phyloP scores from a whole-genome alignment of 495 filamentous ascomycete species.

The Neurospora sublineolata region DNA sequence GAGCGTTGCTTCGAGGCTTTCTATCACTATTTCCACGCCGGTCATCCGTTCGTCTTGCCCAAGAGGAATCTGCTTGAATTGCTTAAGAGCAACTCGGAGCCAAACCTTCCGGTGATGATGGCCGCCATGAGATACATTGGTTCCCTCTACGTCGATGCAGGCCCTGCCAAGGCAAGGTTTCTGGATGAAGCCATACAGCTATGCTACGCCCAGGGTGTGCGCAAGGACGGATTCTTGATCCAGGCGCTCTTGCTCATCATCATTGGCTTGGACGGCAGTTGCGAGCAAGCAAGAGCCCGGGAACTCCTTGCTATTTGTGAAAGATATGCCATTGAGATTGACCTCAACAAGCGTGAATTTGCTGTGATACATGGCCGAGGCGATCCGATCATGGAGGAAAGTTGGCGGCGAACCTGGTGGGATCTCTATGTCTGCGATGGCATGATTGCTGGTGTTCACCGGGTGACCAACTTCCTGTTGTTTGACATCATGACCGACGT shows the following conservation, averaged over 20 bases:
- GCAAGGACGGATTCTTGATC: slow-evolving; percentile 54
- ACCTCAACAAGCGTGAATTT: slow-evolving; percentile 53
- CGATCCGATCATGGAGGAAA: slow-evolving; percentile 48
- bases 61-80: slow-evolving; percentile 34
- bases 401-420: slow-evolving; percentile 84
- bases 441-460: slow-evolving; percentile 46
- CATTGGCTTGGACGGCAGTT: slow-evolving; percentile 65
- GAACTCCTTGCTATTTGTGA: slow-evolving; percentile 57
- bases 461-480: slow-evolving; percentile 45
- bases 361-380: slow-evolving; percentile 35
- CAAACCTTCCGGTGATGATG: slow-evolving; percentile 32
- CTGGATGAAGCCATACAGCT: slow-evolving; percentile 47
- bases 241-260: slow-evolving; percentile 69
- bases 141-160: slow-evolving; percentile 46
- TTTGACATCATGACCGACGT: slow-evolving; percentile 46
- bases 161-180: slow-evolving; percentile 37
- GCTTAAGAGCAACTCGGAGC: slow-evolving; percentile 26
- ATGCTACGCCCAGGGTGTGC: slow-evolving; percentile 35
- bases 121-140: slow-evolving; percentile 62
- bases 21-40: slow-evolving; percentile 54
- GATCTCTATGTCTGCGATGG: slow-evolving; percentile 74
- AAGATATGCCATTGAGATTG: slow-evolving; percentile 60
- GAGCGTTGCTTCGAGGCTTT: slow-evolving; percentile 45
- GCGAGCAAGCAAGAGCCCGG: slow-evolving; percentile 53
- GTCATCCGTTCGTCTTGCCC: slow-evolving; percentile 56